These are phyloP conservation scores for Botrytis medusae DNA, from an alignment of 2,329 filamentous ascomycete species.

Conservation along the genomic window DNA sequence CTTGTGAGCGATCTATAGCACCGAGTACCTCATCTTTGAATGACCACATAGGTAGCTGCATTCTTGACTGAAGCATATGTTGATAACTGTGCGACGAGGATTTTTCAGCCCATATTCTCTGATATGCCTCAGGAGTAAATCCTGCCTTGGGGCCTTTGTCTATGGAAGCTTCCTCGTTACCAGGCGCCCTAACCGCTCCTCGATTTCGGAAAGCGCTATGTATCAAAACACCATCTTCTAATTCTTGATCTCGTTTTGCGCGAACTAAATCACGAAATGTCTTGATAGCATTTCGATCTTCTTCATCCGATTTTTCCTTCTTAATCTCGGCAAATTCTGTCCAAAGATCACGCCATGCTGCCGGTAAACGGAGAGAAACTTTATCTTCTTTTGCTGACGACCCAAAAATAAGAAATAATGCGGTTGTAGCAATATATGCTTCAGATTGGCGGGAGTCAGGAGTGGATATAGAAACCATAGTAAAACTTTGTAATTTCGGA, in stretches of 20 bases:
- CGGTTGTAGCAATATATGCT: slow-evolving; percentile 77
- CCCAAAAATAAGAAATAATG: slow-evolving; percentile 78
- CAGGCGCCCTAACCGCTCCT: slow-evolving; percentile 48
- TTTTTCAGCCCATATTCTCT: slow-evolving; percentile 62
- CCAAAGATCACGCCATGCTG: slow-evolving; percentile 84
- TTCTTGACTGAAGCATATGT: slow-evolving; percentile 54
- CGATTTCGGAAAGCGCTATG: slow-evolving; percentile 73
- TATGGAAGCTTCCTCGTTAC: slow-evolving; percentile 48
- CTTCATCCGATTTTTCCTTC: slow-evolving; percentile 67
- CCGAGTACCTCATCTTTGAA: slow-evolving; percentile 77
- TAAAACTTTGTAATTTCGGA: slow-evolving; percentile 60
- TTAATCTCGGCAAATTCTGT: slow-evolving; percentile 70
- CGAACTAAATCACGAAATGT: slow-evolving; percentile 70
- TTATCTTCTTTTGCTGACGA: slow-evolving; percentile 84
- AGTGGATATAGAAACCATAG: slow-evolving; percentile 73
- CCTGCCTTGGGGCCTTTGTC: slow-evolving; percentile 40
- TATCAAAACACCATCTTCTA: slow-evolving; percentile 73
- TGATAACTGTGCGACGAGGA: slow-evolving; percentile 58
- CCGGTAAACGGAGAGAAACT: slow-evolving; percentile 72
- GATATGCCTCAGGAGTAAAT: slow-evolving; percentile 45
- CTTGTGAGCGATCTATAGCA: slow-evolving; percentile 75
- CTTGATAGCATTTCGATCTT: slow-evolving; percentile 68
- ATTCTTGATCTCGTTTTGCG: slow-evolving; percentile 65
- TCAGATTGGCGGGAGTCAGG: slow-evolving; percentile 81
- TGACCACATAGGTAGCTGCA: slow-evolving; percentile 84